Evolutionary conservation across 2,329 filamentous ascomycete species (phyloP).

Genomic region (Salinomyces thailandicus): DNA sequence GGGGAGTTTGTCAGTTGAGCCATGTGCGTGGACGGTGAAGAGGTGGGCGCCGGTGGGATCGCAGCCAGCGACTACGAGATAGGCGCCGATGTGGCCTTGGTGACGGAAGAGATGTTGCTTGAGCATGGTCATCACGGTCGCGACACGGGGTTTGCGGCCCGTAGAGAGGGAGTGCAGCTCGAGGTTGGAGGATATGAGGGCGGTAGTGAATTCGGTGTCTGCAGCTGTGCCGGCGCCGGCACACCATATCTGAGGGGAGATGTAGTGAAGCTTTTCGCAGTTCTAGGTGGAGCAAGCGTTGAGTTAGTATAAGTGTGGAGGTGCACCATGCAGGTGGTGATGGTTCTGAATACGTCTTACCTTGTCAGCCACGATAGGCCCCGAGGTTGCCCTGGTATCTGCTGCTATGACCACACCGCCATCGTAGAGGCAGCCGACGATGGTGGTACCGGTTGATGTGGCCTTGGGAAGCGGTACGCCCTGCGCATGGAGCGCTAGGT

Average conservation of each 20-base stretch:
- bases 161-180: constrained; percentile 95
- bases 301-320: neutral
- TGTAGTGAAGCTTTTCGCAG: constrained; percentile 99
- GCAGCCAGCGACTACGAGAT: constrained; percentile 91
- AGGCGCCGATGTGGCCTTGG: constrained; percentile 95
- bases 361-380: constrained; percentile 98
- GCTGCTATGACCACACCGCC: constrained; percentile 97
- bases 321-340: constrained; percentile 1
- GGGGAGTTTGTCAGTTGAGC: constrained; percentile 94
- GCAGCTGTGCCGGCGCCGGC: constrained; percentile 94
- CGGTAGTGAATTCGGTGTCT: constrained; percentile 97
- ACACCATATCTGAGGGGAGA: constrained; percentile 97
- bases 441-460: constrained; percentile 96
- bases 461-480: constrained; percentile 94
- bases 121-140: constrained; percentile 98
- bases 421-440: constrained; percentile 93
- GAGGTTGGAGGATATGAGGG: constrained; percentile 95
- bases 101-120: constrained; percentile 99
- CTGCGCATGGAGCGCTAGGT: constrained; percentile 85
- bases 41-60: constrained; percentile 92
- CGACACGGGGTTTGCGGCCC: constrained; percentile 89
- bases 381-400: constrained; percentile 93
- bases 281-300: constrained; percentile 44
- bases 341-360: too few species aligned
- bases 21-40: constrained; percentile 97